Evolutionary conservation across 495 filamentous ascomycete species (phyloP).

Genomic region (Sphaerosporella brunnea): DNA sequence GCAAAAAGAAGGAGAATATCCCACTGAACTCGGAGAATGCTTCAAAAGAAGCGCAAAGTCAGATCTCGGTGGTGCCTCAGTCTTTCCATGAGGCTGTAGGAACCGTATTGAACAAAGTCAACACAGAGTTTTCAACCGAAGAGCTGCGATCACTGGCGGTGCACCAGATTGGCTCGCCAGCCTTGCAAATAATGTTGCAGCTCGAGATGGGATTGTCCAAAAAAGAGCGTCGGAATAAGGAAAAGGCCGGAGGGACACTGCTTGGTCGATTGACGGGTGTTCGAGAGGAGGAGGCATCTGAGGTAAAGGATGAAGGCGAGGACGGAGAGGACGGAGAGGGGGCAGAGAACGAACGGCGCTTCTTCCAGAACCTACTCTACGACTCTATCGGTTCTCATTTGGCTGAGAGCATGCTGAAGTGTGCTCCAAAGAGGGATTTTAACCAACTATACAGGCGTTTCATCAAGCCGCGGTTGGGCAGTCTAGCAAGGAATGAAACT

Average conservation of each 20-base stretch:
- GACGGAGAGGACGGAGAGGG: not conserved
- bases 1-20: slow-evolving; percentile 77
- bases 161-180: slow-evolving; percentile 76
- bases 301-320: slow-evolving; percentile 9
- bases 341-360: slow-evolving; percentile 28
- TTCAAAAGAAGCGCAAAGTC: slow-evolving; percentile 29
- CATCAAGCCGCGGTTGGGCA: slow-evolving; percentile 56
- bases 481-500: slow-evolving; percentile 69
- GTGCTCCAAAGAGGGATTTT: slow-evolving; percentile 73
- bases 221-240: slow-evolving; percentile 9
- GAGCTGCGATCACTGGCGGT: slow-evolving; percentile 57
- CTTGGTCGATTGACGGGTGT: slow-evolving; percentile 39
- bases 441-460: slow-evolving; percentile 60
- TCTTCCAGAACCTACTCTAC: slow-evolving; percentile 74
- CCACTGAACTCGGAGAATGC: slow-evolving; percentile 31
- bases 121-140: slow-evolving; percentile 21
- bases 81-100: slow-evolving; percentile 58
- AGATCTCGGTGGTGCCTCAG: slow-evolving; percentile 46
- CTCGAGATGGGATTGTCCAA: slow-evolving; percentile 38
- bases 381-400: slow-evolving; percentile 76
- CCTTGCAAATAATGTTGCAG: slow-evolving; percentile 69
- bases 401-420: slow-evolving; percentile 62
- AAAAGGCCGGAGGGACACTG: slow-evolving; percentile 7
- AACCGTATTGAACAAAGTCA: slow-evolving; percentile 58
- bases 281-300: slow-evolving; percentile 44